These are phyloP conservation scores for Calonectria leucothoes DNA, from an alignment of 2,329 filamentous ascomycete species.

Conservation along the genomic window DNA sequence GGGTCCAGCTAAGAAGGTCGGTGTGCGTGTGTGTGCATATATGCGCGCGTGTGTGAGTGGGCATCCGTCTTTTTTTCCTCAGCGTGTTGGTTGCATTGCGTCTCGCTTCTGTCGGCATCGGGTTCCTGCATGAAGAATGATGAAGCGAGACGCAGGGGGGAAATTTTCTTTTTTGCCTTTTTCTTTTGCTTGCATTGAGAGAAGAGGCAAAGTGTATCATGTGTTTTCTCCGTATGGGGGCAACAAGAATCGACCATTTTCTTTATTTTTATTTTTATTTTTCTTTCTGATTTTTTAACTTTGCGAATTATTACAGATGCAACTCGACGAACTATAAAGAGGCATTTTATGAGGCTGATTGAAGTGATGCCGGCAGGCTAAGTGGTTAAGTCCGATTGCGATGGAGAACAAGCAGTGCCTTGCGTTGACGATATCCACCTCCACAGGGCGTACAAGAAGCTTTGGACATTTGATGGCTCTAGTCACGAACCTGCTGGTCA, in stretches of 20 bases:
- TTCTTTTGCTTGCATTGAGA: not conserved
- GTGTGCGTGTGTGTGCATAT: conserved; percentile 10
- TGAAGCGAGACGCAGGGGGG: conserved; percentile 31
- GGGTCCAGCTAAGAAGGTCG: conserved; percentile 1
- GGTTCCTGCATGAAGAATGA: conserved; percentile 42
- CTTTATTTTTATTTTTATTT: not conserved
- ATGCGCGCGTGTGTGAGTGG: conserved; percentile 6
- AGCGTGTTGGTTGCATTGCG: conserved; percentile 22
- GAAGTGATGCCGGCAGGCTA: not conserved
- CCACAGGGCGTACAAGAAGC: not conserved
- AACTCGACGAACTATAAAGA: not conserved
- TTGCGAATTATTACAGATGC: not conserved
- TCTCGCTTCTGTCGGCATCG: conserved; percentile 19
- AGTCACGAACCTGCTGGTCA: not conserved
- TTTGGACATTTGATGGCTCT: not conserved
- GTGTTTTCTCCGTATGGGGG: conserved; percentile 18
- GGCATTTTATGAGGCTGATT: not conserved
- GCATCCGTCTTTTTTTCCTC: not conserved
- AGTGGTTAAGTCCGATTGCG: too few species aligned
- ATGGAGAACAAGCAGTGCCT: too few species aligned
- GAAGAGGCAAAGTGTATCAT: conserved; percentile 12
- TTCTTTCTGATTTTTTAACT: not conserved
- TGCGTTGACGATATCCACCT: not conserved
- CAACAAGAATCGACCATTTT: not conserved
- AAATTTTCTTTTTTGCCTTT: not conserved